Evolutionary conservation across 164 flowering plant genomes (phyloP), one percentile per base, ranked within the genome.

Genomic region (Nelumbo lutea): DNA sequence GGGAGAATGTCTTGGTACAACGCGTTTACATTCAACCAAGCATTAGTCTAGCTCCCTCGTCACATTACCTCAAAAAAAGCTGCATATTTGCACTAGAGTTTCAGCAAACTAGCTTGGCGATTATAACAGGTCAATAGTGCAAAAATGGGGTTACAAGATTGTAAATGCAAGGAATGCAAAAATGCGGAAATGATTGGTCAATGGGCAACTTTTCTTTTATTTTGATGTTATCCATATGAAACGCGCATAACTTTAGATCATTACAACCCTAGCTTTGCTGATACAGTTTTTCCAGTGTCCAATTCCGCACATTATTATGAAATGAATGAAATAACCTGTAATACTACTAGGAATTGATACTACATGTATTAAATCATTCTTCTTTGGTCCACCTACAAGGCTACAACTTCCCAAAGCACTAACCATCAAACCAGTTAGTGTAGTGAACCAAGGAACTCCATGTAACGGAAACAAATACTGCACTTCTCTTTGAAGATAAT

Each of bases 321-420:
- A 65, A 52, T 40, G 59, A 66, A 66, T 42, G 6, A 6, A 50
- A 39, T 65, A 7, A 4, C 50, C 10, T 6, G 11, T 62, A 44
- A 43, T 13, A 39, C 11, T 50, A 44, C 11, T 10, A 13, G 60
- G 64, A 57, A n/a, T 63, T 45, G 11, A 27, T 27, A 27, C 27
- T 27, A 27, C 27, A 27, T 10, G 43, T 40, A 62, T 62, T 42
- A 51, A 61, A 9, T 41, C 27, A 63, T 51, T 59, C 59, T 65
- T 58, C 60, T 38, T 62, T 50, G 55, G 38, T 73, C 69, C 44
- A 67, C 67, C 64, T 53, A 67, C 59, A 39, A 70, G 58, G 44
- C 62, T 46, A 62, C 8, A 60, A 77, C 27, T 46, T 6, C 27
- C 27, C 57, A 3, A 53, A 53, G 8, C 4, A 8, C 53, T 38